phyloP scores from a whole-genome alignment of 768 basidiomycete species.

The Psilocybe azurescens region DNA sequence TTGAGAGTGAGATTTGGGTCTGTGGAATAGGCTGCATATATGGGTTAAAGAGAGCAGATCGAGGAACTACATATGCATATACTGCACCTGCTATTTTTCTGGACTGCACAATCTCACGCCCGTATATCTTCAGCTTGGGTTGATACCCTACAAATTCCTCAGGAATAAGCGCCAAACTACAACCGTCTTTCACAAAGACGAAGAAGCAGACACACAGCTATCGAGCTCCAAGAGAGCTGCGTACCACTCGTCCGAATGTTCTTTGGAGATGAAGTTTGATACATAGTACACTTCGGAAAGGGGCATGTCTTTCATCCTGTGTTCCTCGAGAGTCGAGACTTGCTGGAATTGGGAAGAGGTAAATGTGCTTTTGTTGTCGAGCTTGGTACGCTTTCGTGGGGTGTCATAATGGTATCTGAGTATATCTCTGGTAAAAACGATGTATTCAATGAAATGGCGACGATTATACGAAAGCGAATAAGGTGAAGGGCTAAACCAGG shows the following conservation, averaged over 20 bases:
- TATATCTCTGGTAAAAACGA: too few relatives aligned
- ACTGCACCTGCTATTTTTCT: slow-evolving; percentile 33
- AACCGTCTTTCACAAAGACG: background rate
- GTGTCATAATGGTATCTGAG: background rate
- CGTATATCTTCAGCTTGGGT: slow-evolving; percentile 34
- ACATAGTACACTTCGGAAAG: slow-evolving; percentile 36
- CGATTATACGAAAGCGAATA: background rate
- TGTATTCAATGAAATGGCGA: background rate
- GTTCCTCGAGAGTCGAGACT: slow-evolving; percentile 11
- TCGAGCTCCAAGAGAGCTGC: slow-evolving; percentile 18
- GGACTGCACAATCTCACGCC: slow-evolving; percentile 31
- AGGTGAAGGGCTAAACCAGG: background rate
- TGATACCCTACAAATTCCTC: slow-evolving; percentile 28
- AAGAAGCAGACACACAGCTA: slow-evolving; percentile 12
- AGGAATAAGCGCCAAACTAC: background rate
- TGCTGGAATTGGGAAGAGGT: background rate
- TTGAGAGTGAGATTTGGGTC: slow-evolving; percentile 30
- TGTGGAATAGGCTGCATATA: slow-evolving; percentile 31
- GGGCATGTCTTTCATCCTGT: slow-evolving; percentile 28
- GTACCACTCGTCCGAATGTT: slow-evolving; percentile 30
- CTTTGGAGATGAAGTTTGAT: slow-evolving; percentile 25
- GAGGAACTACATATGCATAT: background rate
- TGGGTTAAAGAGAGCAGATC: background rate
- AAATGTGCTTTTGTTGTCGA: background rate
- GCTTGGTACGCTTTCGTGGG: background rate